Conservation (phyloP, 371 early-diverging fungal species). For the Thermomucor indicae-seudaticae region DNA sequence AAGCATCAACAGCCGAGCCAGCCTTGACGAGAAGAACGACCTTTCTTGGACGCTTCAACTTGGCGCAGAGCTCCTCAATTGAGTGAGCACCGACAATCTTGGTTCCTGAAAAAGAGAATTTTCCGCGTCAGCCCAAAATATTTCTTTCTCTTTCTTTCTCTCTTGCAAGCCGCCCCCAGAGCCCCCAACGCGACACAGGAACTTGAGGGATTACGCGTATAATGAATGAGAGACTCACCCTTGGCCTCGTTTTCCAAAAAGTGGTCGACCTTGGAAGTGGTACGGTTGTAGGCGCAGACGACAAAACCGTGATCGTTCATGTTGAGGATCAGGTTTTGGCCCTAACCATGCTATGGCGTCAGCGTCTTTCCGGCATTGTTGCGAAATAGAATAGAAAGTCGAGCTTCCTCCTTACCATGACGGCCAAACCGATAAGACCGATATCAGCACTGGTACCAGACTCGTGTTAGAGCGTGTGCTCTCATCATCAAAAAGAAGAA, state of each 20-base stretch:
- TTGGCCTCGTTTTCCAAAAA: slow-evolving; percentile 96
- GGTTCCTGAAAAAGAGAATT: slow-evolving; percentile 60
- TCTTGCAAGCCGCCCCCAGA: too few species aligned
- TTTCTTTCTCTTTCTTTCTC: too few species aligned
- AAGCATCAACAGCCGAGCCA: slow-evolving; percentile 93
- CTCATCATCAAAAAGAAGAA: not conserved
- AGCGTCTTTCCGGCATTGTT: not conserved
- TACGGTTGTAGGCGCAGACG: slow-evolving; percentile 97
- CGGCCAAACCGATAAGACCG: slow-evolving; percentile 99
- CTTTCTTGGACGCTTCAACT: slow-evolving; percentile 93
- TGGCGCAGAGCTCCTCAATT: slow-evolving; percentile 88
- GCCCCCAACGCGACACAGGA: too few species aligned
- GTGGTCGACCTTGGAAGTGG: slow-evolving; percentile 90
- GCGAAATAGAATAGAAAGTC: too few species aligned
- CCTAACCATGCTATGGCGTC: slow-evolving; percentile 52
- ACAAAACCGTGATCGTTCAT: slow-evolving; percentile 95
- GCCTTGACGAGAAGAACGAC: slow-evolving; percentile 98
- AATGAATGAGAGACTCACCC: slow-evolving; percentile 46
- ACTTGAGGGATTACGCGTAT: too few species aligned
- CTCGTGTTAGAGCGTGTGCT: not conserved
- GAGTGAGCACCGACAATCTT: slow-evolving; percentile 92
- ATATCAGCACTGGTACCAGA: slow-evolving; percentile 83
- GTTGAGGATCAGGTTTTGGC: slow-evolving; percentile 98
- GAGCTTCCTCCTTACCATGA: slow-evolving; percentile 78
- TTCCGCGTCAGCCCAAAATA: too few species aligned